Evolutionary conservation across 352 stramenopile genomes (phyloP).

Genomic region (Globisporangium paddicum): DNA sequence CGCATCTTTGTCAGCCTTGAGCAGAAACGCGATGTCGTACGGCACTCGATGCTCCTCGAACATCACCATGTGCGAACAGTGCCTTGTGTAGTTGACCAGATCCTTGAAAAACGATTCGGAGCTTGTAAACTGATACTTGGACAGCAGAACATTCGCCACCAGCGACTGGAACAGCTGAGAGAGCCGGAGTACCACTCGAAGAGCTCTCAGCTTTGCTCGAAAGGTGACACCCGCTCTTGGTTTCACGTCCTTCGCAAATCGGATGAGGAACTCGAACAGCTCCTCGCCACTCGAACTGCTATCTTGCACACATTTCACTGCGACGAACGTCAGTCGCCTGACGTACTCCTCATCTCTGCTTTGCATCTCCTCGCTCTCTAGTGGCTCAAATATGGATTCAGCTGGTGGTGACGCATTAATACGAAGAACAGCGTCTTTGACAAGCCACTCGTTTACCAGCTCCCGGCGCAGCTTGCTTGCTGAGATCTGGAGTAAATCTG

Average conservation of each 20-base stretch:
- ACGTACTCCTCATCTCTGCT: slow-evolving; percentile 27
- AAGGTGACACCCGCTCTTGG: slow-evolving; percentile 51
- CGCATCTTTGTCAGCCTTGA: slow-evolving; percentile 40
- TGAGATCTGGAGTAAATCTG: slow-evolving; percentile 21
- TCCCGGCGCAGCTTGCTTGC: slow-evolving; percentile 28
- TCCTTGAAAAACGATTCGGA: slow-evolving; percentile 26
- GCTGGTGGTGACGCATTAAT: background rate
- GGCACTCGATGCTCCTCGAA: slow-evolving; percentile 58
- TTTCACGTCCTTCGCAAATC: slow-evolving; percentile 36
- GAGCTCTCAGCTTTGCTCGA: slow-evolving; percentile 42
- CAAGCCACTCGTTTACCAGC: slow-evolving; percentile 46
- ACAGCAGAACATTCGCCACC: slow-evolving; percentile 17
- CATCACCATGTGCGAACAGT: slow-evolving; percentile 34
- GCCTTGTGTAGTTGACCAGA: slow-evolving; percentile 24
- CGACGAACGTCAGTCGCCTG: slow-evolving; percentile 30
- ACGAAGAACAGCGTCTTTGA: slow-evolving; percentile 31
- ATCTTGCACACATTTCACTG: slow-evolving; percentile 13
- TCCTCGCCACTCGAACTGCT: slow-evolving; percentile 18
- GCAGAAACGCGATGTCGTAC: slow-evolving; percentile 32
- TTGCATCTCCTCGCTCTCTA: slow-evolving; percentile 25
- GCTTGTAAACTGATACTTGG: slow-evolving; percentile 17
- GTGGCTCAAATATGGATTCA: slow-evolving; percentile 25
- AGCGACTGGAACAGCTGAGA: slow-evolving; percentile 19
- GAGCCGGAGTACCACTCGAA: slow-evolving; percentile 32
- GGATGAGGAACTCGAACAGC: slow-evolving; percentile 30